Percentiles rank a stretch among this genome's conserved stretches.
These are phyloP conservation scores for Microbotryomycetes sp. DNA, from an alignment of 1,284 basidiomycete genomes.

Conservation along the genomic window DNA sequence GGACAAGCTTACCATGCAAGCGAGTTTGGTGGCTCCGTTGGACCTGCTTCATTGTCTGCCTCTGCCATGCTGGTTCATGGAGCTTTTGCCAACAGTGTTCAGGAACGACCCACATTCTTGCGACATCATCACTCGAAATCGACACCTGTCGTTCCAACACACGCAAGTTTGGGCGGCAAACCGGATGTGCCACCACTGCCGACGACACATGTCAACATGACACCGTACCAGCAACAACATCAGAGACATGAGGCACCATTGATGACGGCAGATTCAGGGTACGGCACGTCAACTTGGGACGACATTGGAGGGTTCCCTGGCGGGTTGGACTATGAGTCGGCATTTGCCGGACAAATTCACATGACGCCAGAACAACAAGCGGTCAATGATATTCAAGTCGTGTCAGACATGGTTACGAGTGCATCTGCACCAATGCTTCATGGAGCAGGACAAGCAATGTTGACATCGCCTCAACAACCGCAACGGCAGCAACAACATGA, in stretches of 20 bases:
- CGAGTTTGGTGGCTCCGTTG: background rate
- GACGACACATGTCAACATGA: background rate
- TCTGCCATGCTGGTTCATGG: background rate
- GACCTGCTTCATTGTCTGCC: background rate
- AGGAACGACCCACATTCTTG: background rate
- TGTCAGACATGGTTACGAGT: background rate
- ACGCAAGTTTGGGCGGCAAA: background rate
- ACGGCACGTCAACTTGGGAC: background rate
- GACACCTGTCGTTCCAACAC: slow-evolving; percentile 5
- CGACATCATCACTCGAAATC: slow-evolving; percentile 19
- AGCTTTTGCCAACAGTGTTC: background rate
- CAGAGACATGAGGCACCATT: background rate
- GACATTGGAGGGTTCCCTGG: background rate
- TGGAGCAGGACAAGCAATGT: background rate
- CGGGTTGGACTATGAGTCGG: slow-evolving; percentile 1
- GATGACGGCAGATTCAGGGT: background rate
- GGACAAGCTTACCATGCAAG: background rate
- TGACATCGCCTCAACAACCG: background rate
- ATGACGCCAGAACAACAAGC: background rate
- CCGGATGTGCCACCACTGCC: background rate
- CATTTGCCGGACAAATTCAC: background rate
- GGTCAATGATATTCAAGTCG: background rate
- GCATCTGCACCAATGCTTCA: background rate
- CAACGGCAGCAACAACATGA: background rate
- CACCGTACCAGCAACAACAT: background rate